Evolutionary conservation across 108 stramenopile species (phyloP).

Genomic region (Cylindrotheca closterium): DNA sequence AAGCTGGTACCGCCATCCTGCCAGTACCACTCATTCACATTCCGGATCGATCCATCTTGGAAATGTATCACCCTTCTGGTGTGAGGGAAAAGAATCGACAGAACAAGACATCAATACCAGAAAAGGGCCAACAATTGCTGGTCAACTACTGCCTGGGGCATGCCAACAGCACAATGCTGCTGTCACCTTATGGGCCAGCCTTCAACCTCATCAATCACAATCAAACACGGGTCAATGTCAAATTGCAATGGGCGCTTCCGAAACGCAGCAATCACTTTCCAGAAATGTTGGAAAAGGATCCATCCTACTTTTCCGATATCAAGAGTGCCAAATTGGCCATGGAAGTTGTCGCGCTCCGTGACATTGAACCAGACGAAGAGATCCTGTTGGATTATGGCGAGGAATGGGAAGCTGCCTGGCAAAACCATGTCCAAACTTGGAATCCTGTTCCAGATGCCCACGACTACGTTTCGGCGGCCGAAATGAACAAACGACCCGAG

Average conservation of each 20-base stretch:
- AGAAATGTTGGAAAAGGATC: conserved; percentile 5
- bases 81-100: background rate
- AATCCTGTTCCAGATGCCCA: background rate
- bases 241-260: conserved; percentile 54
- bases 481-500: conserved; percentile 13
- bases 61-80: conserved; percentile 28
- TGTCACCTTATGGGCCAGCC: conserved; percentile 61
- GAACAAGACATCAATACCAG: background rate
- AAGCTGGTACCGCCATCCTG: conserved; percentile 30
- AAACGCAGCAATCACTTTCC: conserved; percentile 31
- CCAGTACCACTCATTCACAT: conserved; percentile 58
- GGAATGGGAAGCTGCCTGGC: conserved; percentile 67
- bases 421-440: conserved; percentile 23
- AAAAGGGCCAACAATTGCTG: conserved; percentile 28
- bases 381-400: conserved; percentile 66
- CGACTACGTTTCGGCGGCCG: conserved; percentile 22
- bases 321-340: conserved; percentile 33
- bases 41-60: conserved; percentile 24
- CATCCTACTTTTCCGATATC: background rate
- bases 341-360: conserved; percentile 47
- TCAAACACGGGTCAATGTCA: conserved; percentile 49
- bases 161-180: conserved; percentile 51
- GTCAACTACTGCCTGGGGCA: conserved; percentile 75
- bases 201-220: conserved; percentile 75
- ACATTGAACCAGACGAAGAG: conserved; percentile 62